Evolutionary conservation across 257 asterid species (phyloP), one percentile per base, ranked within the genome.

Genomic region (Coffea canephora): DNA sequence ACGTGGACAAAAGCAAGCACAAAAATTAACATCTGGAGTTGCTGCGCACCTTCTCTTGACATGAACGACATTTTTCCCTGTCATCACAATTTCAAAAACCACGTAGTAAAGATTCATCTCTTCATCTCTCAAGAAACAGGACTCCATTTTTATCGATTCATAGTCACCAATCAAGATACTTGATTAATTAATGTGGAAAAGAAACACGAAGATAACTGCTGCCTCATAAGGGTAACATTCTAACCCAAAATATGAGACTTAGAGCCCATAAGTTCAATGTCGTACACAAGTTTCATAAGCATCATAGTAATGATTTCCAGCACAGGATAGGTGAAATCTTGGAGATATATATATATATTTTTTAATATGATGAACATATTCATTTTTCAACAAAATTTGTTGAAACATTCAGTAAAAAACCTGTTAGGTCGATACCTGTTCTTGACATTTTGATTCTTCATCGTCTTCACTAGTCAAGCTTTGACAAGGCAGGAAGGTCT

Each of bases 21-120:
- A 54, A 93, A 93, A 71, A 91, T 88, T 86, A 93, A 84, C 85
- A 91, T 78, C 86, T 91, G 97, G 73, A 93, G 95, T 64, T 93
- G 87, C 86, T 90, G 89, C 12, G 90, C 89, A 70, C 92, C 96
- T 69, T 76, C 81, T 69, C 89, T 76, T 1, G 97, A 93, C 82
- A 91, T 81, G 43, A 93, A 84, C 8, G 97, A 91, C 55, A 83
- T 78, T 84, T 90, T 93, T 46, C 88, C 97, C 97, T 91, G 92
- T 61, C 59, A 70, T 69, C 80, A 55, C 83, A 87, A 69, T 50
- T 77, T 48, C 64, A 48, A 66, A 25, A 21, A 69, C 74, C 52
- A 76, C 7, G 39, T 14, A 61, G 19, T 62, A 25, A 48, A 75
- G 4, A 8, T 54, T 11, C 34, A 14, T 5, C n/a, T 73, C 39